phyloP scores from a whole-genome alignment of 345 rosid species.

The Ailanthus altissimus region DNA sequence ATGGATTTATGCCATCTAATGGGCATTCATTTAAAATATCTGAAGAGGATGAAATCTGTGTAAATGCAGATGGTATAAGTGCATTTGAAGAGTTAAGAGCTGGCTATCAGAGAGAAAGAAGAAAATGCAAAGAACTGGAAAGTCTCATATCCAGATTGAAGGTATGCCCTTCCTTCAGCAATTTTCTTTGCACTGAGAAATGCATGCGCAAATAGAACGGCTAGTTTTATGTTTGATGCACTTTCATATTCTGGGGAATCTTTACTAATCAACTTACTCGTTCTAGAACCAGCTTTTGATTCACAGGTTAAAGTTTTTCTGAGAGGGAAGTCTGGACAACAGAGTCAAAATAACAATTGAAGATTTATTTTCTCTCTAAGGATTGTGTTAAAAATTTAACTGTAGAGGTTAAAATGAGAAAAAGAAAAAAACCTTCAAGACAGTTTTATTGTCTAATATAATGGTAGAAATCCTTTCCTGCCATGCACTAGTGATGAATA shows the following conservation, averaged over 20 bases:
- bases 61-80: constrained; percentile 29
- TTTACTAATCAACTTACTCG: neutral
- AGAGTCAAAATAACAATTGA: neutral
- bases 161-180: constrained; percentile 37
- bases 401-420: too few relatives aligned
- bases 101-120: constrained; percentile 43
- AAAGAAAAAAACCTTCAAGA: too few relatives aligned
- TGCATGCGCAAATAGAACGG: neutral
- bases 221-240: neutral
- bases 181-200: neutral
- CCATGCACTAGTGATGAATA: neutral
- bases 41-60: constrained; percentile 26
- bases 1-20: constrained; percentile 30
- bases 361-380: neutral
- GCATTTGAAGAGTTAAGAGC: constrained; percentile 36
- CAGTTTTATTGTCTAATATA: neutral
- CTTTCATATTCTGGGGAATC: neutral
- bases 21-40: constrained; percentile 26
- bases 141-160: constrained; percentile 42
- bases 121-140: constrained; percentile 55
- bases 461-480: neutral
- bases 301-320: neutral
- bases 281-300: neutral
- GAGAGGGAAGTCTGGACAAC: neutral
- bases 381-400: too few relatives aligned